Evolutionary conservation across 2,329 filamentous ascomycete genomes (phyloP).

Genomic region (Alternaria gaisen): DNA sequence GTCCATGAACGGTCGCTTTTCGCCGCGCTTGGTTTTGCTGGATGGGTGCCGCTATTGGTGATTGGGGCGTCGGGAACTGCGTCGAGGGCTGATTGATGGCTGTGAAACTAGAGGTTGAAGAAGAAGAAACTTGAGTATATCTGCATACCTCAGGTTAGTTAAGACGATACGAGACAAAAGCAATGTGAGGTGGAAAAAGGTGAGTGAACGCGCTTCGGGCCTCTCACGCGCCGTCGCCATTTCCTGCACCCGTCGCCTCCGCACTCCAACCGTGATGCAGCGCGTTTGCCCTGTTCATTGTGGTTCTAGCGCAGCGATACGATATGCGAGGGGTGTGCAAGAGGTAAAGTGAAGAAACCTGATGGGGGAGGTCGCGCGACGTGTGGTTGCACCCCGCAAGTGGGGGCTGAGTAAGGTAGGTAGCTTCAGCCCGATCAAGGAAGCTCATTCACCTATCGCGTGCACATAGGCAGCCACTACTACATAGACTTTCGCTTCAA

Average conservation of each 20-base stretch:
- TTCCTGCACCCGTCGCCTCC: conserved; percentile 9
- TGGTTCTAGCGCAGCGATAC: not conserved
- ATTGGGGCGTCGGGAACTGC: conserved; percentile 22
- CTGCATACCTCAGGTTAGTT: conserved; percentile 18
- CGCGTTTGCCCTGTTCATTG: conserved; percentile 5
- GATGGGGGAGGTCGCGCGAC: conserved; percentile 8
- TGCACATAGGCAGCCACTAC: conserved; percentile 8
- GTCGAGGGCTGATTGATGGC: conserved; percentile 33
- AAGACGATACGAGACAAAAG: conserved; percentile 3
- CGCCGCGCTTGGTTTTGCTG: conserved; percentile 14
- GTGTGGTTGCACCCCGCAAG: conserved; percentile 3
- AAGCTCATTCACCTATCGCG: conserved; percentile 31
- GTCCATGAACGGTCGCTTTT: not conserved
- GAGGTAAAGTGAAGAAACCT: conserved; percentile 1
- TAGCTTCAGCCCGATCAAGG: conserved; percentile 25
- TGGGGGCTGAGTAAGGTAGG: conserved; percentile 5
- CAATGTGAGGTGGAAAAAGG: conserved; percentile 6
- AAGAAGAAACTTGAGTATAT: not conserved
- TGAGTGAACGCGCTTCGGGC: conserved; percentile 25
- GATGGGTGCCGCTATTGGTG: conserved; percentile 8
- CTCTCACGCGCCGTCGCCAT: conserved; percentile 36
- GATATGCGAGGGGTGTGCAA: conserved; percentile 1
- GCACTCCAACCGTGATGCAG: conserved; percentile 14
- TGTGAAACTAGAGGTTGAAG: conserved; percentile 32
- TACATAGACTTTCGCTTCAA: not conserved